phyloP scores from a whole-genome alignment of 805 yeast genomes.

The Pichia deserticola region DNA sequence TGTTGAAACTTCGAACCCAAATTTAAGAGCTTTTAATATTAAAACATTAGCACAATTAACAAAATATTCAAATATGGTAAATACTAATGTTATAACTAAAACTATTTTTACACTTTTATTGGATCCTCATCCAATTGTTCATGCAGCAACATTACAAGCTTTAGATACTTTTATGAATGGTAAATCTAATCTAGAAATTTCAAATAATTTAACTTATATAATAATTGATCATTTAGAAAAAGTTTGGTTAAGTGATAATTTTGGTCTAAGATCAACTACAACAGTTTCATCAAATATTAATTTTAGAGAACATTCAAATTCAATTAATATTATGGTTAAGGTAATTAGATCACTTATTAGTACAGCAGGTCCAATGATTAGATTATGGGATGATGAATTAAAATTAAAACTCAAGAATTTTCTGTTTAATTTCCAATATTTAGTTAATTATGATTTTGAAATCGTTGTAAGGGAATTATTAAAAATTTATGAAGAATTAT shows the following conservation, averaged over 20 bases:
- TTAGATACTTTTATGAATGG: constrained; percentile 48
- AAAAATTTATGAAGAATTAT: constrained; percentile 37
- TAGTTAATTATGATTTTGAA: constrained; percentile 27
- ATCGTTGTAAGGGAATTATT: constrained; percentile 32
- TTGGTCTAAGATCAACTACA: constrained; percentile 38
- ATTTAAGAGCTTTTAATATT: constrained; percentile 51
- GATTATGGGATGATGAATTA: constrained; percentile 24
- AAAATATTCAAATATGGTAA: constrained; percentile 18
- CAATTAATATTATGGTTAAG: constrained; percentile 36
- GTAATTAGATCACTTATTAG: constrained; percentile 40
- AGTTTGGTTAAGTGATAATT: constrained; percentile 40
- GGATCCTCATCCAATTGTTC: constrained; percentile 85
- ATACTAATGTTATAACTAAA: constrained; percentile 43
- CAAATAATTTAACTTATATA: constrained; percentile 31
- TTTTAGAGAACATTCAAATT: constrained; percentile 32
- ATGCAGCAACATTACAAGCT: constrained; percentile 62
- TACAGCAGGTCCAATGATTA: constrained; percentile 51
- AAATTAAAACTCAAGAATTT: constrained; percentile 31
- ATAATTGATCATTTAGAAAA: constrained; percentile 34
- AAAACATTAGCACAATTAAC: constrained; percentile 33
- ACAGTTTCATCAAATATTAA: constrained; percentile 44
- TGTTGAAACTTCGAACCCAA: constrained; percentile 58
- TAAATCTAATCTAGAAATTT: constrained; percentile 30
- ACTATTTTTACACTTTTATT: constrained; percentile 51
- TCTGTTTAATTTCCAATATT: constrained; percentile 31